Evolutionary conservation across 139 green algal genomes (phyloP), one percentile per base, ranked within the genome.

Genomic region (Chlamydomonas sp.): DNA sequence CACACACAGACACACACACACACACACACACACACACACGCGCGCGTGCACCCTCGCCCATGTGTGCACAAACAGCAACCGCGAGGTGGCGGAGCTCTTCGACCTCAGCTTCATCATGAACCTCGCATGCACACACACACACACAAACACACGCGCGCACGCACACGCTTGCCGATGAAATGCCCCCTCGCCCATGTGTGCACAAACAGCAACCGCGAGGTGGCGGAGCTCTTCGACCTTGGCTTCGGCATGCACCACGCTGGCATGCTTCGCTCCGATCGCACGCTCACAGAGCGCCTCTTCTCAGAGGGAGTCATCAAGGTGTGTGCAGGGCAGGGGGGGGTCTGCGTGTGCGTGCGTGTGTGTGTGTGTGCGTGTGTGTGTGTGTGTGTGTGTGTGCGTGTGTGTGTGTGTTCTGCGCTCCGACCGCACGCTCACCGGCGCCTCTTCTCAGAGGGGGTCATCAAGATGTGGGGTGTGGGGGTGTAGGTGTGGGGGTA

Each of bases 351-450:
- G 24, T 13, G 13, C 58, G 60, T 20, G 6, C 6, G 22, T 67
- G 30, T 49, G 28, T 20, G 20, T 28, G 30, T 67, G 22, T 30
- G 39, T 39, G 60, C 47, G 8, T 67, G 60, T 47, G 20, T 30
- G 10, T 63, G 20, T 13, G 13, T 26, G 16, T 54, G n/a, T n/a
- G n/a, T n/a, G n/a, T n/a, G n/a, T n/a, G n/a, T n/a, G n/a, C n/a
- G n/a, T n/a, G n/a, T n/a, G n/a, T n/a, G n/a, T n/a, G n/a, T n/a
- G 95, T 67, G 98, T 99, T 94, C 86, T 99, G 74, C 85, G 95
- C 37, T 50, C 79, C 2, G 94, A 99, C 80, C 84, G 95, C 26
- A 91, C 76, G 34, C 84, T 99, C 2, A 87, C 85, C 16, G 95
- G 81, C 80, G 83, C n/a, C 72, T 95, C 3, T 99, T 99, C 71